A percentile compares a stretch with the other conserved stretches of the same genome.
Conservation (phyloP, 2,329 filamentous ascomycete genomes). For the Fusarium nanum region DNA sequence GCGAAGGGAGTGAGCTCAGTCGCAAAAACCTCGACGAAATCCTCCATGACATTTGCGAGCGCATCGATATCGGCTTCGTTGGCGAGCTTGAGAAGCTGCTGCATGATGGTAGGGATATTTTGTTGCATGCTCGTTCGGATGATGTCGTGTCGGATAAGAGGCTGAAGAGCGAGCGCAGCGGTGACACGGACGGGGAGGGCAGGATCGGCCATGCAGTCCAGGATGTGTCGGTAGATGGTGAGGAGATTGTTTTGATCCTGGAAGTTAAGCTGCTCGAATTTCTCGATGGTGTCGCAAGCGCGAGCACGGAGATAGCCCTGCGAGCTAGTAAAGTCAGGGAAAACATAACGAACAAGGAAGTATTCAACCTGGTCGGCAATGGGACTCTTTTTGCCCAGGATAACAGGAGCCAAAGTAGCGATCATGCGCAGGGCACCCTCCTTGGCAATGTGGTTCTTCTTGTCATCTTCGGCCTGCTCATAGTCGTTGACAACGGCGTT, state of each 20-base stretch:
- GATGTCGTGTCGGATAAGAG: slow-evolving; percentile 92
- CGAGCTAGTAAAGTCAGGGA: slow-evolving; percentile 94
- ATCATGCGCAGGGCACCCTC: slow-evolving; percentile 98
- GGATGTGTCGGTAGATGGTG: slow-evolving; percentile 94
- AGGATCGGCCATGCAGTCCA: slow-evolving; percentile 96
- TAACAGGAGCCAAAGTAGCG: slow-evolving; percentile 91
- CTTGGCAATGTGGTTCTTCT: slow-evolving; percentile 95
- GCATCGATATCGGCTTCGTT: slow-evolving; percentile 99
- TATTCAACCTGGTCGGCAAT: slow-evolving; percentile 98
- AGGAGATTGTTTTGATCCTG: slow-evolving; percentile 96
- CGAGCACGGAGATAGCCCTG: slow-evolving; percentile 94
- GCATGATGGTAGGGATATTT: slow-evolving; percentile 99
- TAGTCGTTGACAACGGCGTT: slow-evolving; percentile 96
- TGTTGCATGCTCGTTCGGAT: slow-evolving; percentile 96
- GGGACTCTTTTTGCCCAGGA: slow-evolving; percentile 97
- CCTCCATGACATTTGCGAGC: slow-evolving; percentile 98
- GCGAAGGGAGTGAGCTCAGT: slow-evolving; percentile 96
- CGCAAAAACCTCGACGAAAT: slow-evolving; percentile 99
- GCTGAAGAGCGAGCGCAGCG: slow-evolving; percentile 92
- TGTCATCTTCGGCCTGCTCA: slow-evolving; percentile 82
- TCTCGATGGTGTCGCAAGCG: slow-evolving; percentile 96
- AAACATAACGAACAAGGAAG: slow-evolving; percentile 97
- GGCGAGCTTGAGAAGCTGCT: slow-evolving; percentile 94
- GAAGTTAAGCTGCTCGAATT: slow-evolving; percentile 97
- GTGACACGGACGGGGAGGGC: slow-evolving; percentile 94